A percentile compares a stretch with the other conserved stretches of the same genome.
Evolutionary conservation across 2,329 filamentous ascomycete genomes (phyloP).

Genomic region (Penicillium sumatraense): DNA sequence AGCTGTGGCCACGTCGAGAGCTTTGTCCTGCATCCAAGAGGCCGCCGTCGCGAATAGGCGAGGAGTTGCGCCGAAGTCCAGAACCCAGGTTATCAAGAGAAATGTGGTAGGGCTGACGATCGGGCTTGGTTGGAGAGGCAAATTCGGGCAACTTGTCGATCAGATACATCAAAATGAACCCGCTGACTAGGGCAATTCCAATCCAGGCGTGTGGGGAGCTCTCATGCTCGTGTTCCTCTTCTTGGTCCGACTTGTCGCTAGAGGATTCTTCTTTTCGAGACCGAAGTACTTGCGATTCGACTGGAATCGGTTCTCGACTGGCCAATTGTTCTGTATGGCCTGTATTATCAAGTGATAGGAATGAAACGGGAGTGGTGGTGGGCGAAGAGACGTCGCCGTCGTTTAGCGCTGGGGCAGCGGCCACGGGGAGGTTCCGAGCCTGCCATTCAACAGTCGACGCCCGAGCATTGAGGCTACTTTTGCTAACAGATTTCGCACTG

Average conservation of each 20-base stretch:
- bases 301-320: conserved; percentile 4
- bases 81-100: conserved; percentile 80
- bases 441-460: conserved; percentile 35
- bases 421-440: conserved; percentile 26
- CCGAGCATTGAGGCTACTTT: conserved; percentile 37
- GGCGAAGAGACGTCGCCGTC: background rate
- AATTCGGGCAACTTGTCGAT: conserved; percentile 84
- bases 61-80: conserved; percentile 52
- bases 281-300: conserved; percentile 26
- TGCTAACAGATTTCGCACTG: conserved; percentile 50
- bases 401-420: conserved; percentile 12
- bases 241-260: conserved; percentile 46
- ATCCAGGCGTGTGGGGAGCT: conserved; percentile 72
- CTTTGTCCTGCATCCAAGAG: conserved; percentile 38
- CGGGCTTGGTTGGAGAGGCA: conserved; percentile 66
- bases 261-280: conserved; percentile 32
- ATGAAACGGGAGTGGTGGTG: conserved; percentile 15
- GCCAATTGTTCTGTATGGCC: conserved; percentile 16
- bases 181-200: conserved; percentile 81
- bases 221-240: conserved; percentile 46
- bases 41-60: conserved; percentile 44
- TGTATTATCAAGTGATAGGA: conserved; percentile 17
- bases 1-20: conserved; percentile 53
- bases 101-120: conserved; percentile 78
- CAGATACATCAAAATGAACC: conserved; percentile 96